Evolutionary conservation across 179 eudicot genomes (phyloP).

Genomic region (Amaranthus tricolor): DNA sequence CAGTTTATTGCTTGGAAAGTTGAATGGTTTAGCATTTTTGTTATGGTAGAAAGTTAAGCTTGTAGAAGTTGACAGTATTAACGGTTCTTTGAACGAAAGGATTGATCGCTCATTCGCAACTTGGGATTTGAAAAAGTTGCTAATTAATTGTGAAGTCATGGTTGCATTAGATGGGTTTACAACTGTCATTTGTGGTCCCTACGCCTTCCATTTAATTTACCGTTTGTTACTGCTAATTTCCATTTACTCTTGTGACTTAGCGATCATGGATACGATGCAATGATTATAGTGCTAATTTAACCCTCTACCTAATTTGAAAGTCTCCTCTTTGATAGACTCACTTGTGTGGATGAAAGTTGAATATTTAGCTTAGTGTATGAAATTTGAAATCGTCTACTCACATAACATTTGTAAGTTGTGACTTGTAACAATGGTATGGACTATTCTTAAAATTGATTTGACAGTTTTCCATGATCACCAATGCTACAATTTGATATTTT

Average conservation of each 20-base stretch:
- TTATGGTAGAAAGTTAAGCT: neutral
- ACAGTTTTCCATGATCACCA: too few species aligned
- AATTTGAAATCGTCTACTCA: neutral
- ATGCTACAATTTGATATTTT: neutral
- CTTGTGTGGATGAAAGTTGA: neutral
- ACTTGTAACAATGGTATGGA: neutral
- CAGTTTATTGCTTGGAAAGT: too few species aligned
- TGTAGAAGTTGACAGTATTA: neutral
- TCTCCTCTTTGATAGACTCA: neutral
- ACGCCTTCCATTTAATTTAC: neutral
- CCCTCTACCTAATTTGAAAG: neutral
- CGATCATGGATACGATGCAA: neutral
- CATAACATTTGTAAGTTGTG: neutral
- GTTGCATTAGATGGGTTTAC: slow-evolving; percentile 5
- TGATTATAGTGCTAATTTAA: neutral
- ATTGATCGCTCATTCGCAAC: neutral
- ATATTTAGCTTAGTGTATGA: neutral
- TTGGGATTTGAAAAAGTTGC: neutral
- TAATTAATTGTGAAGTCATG: neutral
- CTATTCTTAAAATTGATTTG: neutral
- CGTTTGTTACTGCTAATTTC: neutral
- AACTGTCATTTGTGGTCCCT: slow-evolving; percentile 11
- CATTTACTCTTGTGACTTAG: neutral
- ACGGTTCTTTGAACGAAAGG: neutral
- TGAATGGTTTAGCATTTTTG: neutral